Evolutionary conservation across 495 filamentous ascomycete species (phyloP).

Genomic region (Penicillium canariense): DNA sequence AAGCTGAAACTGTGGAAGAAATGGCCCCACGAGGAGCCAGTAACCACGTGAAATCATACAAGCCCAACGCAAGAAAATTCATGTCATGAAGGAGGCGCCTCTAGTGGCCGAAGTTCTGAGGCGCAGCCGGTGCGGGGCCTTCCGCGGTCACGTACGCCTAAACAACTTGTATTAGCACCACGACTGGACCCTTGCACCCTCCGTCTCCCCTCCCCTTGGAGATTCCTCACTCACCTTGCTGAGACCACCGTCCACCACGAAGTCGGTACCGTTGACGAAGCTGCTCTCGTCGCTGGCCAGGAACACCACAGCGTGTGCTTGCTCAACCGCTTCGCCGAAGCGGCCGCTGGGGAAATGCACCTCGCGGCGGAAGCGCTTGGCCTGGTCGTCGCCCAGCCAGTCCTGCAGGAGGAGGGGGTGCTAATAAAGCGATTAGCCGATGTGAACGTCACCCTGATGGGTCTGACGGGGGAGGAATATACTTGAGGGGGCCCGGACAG

Average conservation of each 20-base stretch:
- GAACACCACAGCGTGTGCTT: slow-evolving; percentile 91
- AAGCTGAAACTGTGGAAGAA: not conserved
- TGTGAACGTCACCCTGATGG: not conserved
- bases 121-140: slow-evolving; percentile 67
- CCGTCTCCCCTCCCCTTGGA: too few relatives aligned
- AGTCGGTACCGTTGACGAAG: slow-evolving; percentile 90
- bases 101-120: slow-evolving; percentile 58
- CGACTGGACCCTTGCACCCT: too few relatives aligned
- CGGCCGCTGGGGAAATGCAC: slow-evolving; percentile 94
- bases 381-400: slow-evolving; percentile 87
- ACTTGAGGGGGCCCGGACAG: slow-evolving; percentile 91
- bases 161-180: slow-evolving; percentile 14
- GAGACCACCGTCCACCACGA: slow-evolving; percentile 97
- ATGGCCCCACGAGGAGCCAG: not conserved
- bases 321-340: slow-evolving; percentile 94
- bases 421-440: slow-evolving; percentile 28
- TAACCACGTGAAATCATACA: not conserved
- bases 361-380: slow-evolving; percentile 81
- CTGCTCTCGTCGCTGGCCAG: slow-evolving; percentile 91
- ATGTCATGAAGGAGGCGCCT: not conserved
- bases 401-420: slow-evolving; percentile 84
- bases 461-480: slow-evolving; percentile 4
- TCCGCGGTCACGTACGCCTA: slow-evolving; percentile 89
- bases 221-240: slow-evolving; percentile 57
- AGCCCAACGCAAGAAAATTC: slow-evolving; percentile 4